Percentiles rank a stretch among this genome's conserved stretches.
Evolutionary conservation across 305 asterid species (phyloP).

Genomic region (Stenogyne calaminthoides): DNA sequence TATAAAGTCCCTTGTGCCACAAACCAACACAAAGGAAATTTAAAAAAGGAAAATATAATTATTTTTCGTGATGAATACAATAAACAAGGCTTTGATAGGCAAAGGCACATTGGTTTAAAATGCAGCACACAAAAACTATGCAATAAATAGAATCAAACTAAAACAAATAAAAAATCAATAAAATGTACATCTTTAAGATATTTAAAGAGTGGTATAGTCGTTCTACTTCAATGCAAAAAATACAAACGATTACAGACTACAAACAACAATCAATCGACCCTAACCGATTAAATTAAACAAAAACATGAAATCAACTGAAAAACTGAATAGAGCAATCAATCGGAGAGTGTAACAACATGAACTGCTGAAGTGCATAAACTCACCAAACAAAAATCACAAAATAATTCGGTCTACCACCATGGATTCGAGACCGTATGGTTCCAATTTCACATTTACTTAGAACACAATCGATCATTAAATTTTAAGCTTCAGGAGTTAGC

Average conservation of each 20-base stretch:
- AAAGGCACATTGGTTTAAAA: background rate
- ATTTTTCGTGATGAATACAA: too few relatives aligned
- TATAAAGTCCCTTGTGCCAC: too few relatives aligned
- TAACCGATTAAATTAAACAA: background rate
- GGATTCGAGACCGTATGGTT: conserved; percentile 10
- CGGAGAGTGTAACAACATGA: background rate
- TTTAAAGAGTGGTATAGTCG: background rate
- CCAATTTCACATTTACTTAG: conserved; percentile 10
- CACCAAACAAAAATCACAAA: background rate
- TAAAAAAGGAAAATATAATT: background rate
- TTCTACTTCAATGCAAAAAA: background rate
- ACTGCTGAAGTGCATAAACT: background rate
- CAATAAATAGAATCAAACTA: background rate
- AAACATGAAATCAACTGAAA: background rate
- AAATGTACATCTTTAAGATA: background rate
- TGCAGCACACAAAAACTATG: background rate
- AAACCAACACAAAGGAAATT: background rate
- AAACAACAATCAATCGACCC: background rate
- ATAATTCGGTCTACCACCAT: conserved; percentile 15
- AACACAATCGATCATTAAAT: conserved; percentile 24
- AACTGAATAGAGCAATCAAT: conserved; percentile 3
- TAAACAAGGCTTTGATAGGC: background rate
- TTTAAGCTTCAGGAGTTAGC: background rate
- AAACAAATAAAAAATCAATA: conserved; percentile 6
- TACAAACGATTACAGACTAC: background rate